Evolutionary conservation across 352 stramenopile genomes (phyloP).

Genomic region (Phytopythium mirpurense): DNA sequence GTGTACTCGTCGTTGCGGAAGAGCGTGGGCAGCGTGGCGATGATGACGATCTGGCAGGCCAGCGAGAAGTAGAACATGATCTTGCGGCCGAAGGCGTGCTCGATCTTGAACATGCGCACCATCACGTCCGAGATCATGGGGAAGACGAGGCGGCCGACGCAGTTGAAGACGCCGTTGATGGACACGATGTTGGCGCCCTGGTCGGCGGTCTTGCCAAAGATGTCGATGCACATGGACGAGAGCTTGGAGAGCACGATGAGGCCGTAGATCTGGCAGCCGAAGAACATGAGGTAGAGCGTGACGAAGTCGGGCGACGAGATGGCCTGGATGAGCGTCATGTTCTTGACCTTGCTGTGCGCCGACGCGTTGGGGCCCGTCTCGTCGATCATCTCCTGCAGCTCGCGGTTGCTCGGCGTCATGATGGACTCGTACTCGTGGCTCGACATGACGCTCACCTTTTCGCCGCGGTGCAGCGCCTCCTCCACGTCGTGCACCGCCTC

Average conservation of each 20-base stretch:
- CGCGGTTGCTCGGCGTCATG: slow-evolving; percentile 13
- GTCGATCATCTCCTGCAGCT: slow-evolving; percentile 31
- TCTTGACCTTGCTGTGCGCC: slow-evolving; percentile 37
- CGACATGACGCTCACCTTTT: slow-evolving; percentile 19
- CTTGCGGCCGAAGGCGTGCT: slow-evolving; percentile 50
- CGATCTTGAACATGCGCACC: slow-evolving; percentile 38
- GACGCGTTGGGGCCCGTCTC: slow-evolving; percentile 19
- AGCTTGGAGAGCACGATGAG: slow-evolving; percentile 66
- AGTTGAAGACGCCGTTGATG: slow-evolving; percentile 69
- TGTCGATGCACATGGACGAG: slow-evolving; percentile 49
- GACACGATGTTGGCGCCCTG: slow-evolving; percentile 50
- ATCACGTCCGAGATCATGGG: slow-evolving; percentile 40
- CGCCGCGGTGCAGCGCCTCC: slow-evolving; percentile 10
- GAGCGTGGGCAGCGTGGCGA: slow-evolving; percentile 45
- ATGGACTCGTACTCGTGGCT: slow-evolving; percentile 37
- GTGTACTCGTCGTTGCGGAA: slow-evolving; percentile 57
- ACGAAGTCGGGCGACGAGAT: slow-evolving; percentile 53
- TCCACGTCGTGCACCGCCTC: slow-evolving; percentile 31
- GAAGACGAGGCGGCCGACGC: slow-evolving; percentile 43
- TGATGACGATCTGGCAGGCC: slow-evolving; percentile 48
- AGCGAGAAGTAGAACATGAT: slow-evolving; percentile 61
- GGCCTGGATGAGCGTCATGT: slow-evolving; percentile 45
- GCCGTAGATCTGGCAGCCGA: slow-evolving; percentile 53
- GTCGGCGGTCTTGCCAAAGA: slow-evolving; percentile 33
- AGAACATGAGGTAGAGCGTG: slow-evolving; percentile 71